phyloP scores from a whole-genome alignment of 1,284 basidiomycete genomes.

The Pseudozyma thailandica region DNA sequence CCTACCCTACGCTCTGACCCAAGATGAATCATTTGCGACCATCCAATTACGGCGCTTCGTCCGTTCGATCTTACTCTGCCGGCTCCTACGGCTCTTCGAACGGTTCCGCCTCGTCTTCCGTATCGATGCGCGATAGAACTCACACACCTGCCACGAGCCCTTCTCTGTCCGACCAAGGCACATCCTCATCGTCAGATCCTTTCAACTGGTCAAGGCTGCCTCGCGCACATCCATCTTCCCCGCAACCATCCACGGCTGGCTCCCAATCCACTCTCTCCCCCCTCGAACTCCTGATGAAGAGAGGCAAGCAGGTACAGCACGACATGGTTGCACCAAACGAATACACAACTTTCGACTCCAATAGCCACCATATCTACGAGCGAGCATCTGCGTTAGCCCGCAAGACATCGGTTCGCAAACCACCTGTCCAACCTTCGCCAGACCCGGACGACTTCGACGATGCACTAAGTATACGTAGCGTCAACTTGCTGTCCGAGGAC shows the following conservation, averaged over 20 bases:
- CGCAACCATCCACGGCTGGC: slow-evolving; percentile 2
- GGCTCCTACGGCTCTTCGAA: slow-evolving; percentile 35
- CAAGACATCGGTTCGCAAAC: slow-evolving; percentile 36
- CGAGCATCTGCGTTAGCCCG: slow-evolving; percentile 46
- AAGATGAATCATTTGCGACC: slow-evolving; percentile 34
- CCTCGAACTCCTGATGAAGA: slow-evolving; percentile 41
- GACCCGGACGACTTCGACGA: slow-evolving; percentile 47
- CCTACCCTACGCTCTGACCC: background rate
- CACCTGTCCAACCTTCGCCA: slow-evolving; percentile 41
- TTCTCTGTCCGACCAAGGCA: slow-evolving; percentile 31
- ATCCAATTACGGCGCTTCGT: slow-evolving; percentile 10
- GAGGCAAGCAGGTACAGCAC: slow-evolving; percentile 49
- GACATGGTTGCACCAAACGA: slow-evolving; percentile 26
- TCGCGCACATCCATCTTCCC: slow-evolving; percentile 7
- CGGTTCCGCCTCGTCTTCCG: slow-evolving; percentile 24
- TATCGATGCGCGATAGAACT: slow-evolving; percentile 1
- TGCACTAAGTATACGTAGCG: slow-evolving; percentile 42
- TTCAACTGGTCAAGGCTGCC: slow-evolving; percentile 15
- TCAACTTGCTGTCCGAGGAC: slow-evolving; percentile 38
- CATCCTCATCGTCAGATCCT: slow-evolving; percentile 8
- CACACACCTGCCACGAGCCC: slow-evolving; percentile 40
- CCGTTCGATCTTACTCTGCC: slow-evolving; percentile 29
- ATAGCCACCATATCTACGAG: slow-evolving; percentile 30
- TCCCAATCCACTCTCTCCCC: slow-evolving; percentile 28
- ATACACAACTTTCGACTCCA: background rate